phyloP scores from a whole-genome alignment of 345 rosid species.

The Acer saccharum region DNA sequence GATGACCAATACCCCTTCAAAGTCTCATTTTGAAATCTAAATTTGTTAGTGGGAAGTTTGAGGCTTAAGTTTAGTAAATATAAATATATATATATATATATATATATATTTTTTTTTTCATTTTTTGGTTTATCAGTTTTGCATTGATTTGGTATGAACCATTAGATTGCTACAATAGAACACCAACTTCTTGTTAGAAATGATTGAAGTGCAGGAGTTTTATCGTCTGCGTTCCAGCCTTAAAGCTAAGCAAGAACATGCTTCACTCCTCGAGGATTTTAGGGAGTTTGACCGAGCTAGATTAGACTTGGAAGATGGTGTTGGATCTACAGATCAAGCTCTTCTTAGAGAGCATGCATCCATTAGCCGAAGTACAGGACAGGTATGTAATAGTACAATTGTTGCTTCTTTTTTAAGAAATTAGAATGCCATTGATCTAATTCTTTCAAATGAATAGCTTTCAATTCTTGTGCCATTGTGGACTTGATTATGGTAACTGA shows the following conservation, averaged over 20 bases:
- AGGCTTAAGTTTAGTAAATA: not conserved
- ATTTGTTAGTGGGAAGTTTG: not conserved
- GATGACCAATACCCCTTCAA: not conserved
- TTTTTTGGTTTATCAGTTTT: not conserved
- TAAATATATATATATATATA: no score
- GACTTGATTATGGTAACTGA: conserved; percentile 11
- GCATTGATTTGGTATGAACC: conserved; percentile 4
- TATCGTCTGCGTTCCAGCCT: conserved; percentile 87
- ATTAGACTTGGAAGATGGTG: conserved; percentile 90
- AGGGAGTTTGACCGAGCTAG: conserved; percentile 92
- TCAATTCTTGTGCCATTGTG: not conserved
- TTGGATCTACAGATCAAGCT: conserved; percentile 69
- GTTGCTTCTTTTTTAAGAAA: not conserved
- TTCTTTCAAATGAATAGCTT: not conserved
- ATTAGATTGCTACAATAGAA: not conserved
- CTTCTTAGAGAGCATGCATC: conserved; percentile 82
- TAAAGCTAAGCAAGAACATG: conserved; percentile 91
- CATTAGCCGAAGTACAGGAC: conserved; percentile 80
- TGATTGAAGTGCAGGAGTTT: conserved; percentile 84
- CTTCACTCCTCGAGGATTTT: conserved; percentile 91
- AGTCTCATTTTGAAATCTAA: not conserved
- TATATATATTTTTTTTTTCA: no score
- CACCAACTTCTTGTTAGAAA: conserved; percentile 28
- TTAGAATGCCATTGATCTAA: not conserved
- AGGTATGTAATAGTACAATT: conserved; percentile 43